Evolutionary conservation across 306 rosid species (phyloP), one percentile per base, ranked within the genome.

Genomic region (Casuarina equisetifolia): DNA sequence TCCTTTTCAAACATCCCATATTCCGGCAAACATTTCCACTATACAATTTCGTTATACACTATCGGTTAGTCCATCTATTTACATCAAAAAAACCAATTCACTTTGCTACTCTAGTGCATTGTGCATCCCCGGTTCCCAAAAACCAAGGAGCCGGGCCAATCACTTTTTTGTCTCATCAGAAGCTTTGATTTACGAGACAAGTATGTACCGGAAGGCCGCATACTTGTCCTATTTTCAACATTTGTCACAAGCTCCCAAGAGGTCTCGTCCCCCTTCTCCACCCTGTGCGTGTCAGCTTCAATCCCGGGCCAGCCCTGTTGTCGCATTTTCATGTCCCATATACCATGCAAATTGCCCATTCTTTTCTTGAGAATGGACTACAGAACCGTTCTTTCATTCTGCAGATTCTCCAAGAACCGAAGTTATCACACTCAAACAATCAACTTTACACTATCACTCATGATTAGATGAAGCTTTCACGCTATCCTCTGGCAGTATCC

Each of bases 401-500:
- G 80, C 78, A 84, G 75, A 77, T 78, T 36, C 38, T 82, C 85
- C 84, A 50, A 84, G 74, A 84, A 88, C 85, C 82, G 19, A 82
- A 82, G 84, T 86, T 79, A 78, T 76, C 84, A 78, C 81, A 81
- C 73, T 39, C 71, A 76, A 25, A 77, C 49, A 61, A 57, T 62
- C 78, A 66, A 79, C 70, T 59, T 70, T 67, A 46, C 25, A 25
- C 78, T 80, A 66, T 93, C 94, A 91, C 93, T 94, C 97, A 88
- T 52, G 88, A 81, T 78, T 91, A 59, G 86, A 78, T 80, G 91
- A 82, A 81, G 88, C 85, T 85, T 82, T 90, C 82, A 91, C 76
- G 88, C 83, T 93, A 83, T 96, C 99, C 62, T 90, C 98, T 44
- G 91, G 92, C 73, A 90, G 68, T 35, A 97, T 86, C 99, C 98